These are phyloP conservation scores for Phytophthora fragariaefolia DNA, from an alignment of 352 stramenopile genomes.

Conservation along the genomic window DNA sequence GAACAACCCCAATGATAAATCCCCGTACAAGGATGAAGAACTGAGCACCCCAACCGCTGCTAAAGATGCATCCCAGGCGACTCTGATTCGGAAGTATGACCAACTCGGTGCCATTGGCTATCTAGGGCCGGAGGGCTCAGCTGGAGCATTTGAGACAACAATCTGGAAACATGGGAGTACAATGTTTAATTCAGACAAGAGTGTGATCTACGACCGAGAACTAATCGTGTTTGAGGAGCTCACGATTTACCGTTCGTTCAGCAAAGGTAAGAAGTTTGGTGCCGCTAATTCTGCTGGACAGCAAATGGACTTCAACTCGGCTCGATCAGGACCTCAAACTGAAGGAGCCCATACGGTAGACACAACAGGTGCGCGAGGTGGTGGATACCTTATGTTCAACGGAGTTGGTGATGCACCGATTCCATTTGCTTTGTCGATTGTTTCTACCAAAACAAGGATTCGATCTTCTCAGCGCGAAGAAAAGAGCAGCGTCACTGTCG, in stretches of 20 bases:
- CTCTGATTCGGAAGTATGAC: conserved; percentile 79
- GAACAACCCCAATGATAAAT: conserved; percentile 22
- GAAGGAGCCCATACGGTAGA: conserved; percentile 52
- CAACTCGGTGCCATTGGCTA: conserved; percentile 82
- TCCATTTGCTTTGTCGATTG: conserved; percentile 76
- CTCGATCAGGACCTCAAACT: conserved; percentile 37
- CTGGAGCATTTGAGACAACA: conserved; percentile 78
- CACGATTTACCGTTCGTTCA: conserved; percentile 83
- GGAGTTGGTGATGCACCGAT: conserved; percentile 84
- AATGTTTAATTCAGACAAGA: conserved; percentile 86
- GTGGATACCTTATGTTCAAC: conserved; percentile 90
- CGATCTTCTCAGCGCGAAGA: conserved; percentile 15
- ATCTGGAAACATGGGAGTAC: conserved; percentile 86
- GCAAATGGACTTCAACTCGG: conserved; percentile 57
- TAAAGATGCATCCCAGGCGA: conserved; percentile 28
- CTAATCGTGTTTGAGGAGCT: conserved; percentile 82
- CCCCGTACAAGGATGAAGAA: conserved; percentile 25
- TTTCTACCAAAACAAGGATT: conserved; percentile 36
- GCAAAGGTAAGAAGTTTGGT: conserved; percentile 58
- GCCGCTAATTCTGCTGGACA: conserved; percentile 33
- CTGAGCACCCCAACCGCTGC: conserved; percentile 9
- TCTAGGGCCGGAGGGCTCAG: conserved; percentile 76
- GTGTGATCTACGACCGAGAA: conserved; percentile 78
- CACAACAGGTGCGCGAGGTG: conserved; percentile 54
- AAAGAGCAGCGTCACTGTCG: conserved; percentile 2